Conservation (phyloP, 495 filamentous ascomycete genomes). For the Penicillium ucsense region DNA sequence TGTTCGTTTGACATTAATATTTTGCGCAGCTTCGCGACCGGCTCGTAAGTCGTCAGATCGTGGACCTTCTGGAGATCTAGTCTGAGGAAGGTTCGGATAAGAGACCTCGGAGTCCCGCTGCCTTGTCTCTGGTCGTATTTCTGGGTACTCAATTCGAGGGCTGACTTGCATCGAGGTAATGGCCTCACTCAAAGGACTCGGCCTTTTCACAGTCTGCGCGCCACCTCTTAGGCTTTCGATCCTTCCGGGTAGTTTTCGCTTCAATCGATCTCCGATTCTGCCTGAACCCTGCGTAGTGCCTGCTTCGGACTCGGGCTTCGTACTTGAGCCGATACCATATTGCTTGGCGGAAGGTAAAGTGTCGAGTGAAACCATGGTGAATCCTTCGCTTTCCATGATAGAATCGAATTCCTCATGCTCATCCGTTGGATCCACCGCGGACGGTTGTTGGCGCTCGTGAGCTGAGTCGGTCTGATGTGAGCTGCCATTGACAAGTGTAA, state of each 20-base stretch:
- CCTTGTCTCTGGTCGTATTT: neutral
- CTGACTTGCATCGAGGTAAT: neutral
- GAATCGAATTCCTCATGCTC: conserved; percentile 43
- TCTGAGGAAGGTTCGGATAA: conserved; percentile 12
- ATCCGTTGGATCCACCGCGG: conserved; percentile 27
- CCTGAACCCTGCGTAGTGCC: conserved; percentile 22
- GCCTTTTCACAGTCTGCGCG: conserved; percentile 5
- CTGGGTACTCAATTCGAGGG: neutral
- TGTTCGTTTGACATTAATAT: no score
- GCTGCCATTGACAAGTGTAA: neutral
- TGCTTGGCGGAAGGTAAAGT: conserved; percentile 40
- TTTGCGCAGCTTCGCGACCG: no score
- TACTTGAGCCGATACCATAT: conserved; percentile 19
- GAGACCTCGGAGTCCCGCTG: neutral
- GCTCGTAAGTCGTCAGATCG: neutral
- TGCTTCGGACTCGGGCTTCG: conserved; percentile 10
- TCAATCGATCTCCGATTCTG: conserved; percentile 18
- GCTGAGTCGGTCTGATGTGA: neutral
- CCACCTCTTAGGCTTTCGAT: conserved; percentile 15
- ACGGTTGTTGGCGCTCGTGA: conserved; percentile 3
- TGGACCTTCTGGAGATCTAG: neutral
- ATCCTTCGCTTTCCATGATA: conserved; percentile 50
- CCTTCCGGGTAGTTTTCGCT: conserved; percentile 18
- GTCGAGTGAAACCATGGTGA: conserved; percentile 49
- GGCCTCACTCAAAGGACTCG: conserved; percentile 5